phyloP scores from a whole-genome alignment of 2,329 filamentous ascomycete species.

The Cercospora berteroae region DNA sequence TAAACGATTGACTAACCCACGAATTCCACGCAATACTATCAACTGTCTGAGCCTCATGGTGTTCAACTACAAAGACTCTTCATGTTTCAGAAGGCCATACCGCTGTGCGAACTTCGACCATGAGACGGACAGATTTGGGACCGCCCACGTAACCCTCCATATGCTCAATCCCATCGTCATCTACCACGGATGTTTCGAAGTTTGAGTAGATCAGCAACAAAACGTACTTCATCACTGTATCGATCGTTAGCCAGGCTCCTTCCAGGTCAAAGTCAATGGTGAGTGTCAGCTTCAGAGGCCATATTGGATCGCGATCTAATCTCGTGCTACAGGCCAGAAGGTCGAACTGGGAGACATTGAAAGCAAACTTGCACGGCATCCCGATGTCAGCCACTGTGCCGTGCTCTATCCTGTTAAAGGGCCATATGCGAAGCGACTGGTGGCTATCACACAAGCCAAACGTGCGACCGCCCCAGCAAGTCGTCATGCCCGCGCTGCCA shows the following conservation, averaged over 20 bases:
- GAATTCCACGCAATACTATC: no score
- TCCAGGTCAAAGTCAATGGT: not conserved
- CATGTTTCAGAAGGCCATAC: not conserved
- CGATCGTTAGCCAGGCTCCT: not conserved
- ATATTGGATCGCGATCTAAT: not conserved
- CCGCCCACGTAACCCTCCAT: conserved; percentile 9
- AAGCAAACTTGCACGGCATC: not conserved
- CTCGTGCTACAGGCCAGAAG: not conserved
- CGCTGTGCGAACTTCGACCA: not conserved
- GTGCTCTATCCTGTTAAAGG: not conserved
- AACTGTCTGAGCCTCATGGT: no score
- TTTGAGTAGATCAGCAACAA: not conserved
- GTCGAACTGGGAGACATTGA: not conserved
- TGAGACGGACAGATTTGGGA: conserved; percentile 5
- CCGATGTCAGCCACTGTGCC: not conserved
- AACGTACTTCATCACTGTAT: conserved; percentile 5
- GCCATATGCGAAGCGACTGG: not conserved
- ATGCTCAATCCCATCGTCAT: conserved; percentile 3
- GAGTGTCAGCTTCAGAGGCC: not conserved
- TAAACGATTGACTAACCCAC: no score
- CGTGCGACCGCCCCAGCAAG: not conserved
- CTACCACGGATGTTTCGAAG: conserved; percentile 3
- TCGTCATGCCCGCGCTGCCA: not conserved
- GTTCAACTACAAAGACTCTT: no score
- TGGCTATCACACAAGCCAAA: not conserved